Conservation (phyloP, 352 stramenopile genomes). For the Phytophthora cactorum region DNA sequence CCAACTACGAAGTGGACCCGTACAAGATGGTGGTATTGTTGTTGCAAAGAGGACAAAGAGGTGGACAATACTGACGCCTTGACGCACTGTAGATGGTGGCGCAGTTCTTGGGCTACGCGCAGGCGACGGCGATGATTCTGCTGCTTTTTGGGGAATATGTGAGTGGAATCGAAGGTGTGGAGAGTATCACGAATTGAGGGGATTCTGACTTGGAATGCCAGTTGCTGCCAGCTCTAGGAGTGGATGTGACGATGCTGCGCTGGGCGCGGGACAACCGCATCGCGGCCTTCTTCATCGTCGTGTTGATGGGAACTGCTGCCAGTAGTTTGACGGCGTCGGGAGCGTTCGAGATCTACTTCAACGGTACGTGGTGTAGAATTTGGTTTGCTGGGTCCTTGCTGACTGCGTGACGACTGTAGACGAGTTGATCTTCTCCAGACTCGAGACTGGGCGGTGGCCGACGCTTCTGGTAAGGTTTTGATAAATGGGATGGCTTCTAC, state of each 20-base stretch:
- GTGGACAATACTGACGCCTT: not conserved
- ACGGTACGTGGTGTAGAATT: slow-evolving; percentile 43
- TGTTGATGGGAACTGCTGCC: slow-evolving; percentile 68
- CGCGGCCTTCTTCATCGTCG: slow-evolving; percentile 64
- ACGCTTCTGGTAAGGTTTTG: slow-evolving; percentile 58
- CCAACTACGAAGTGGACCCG: slow-evolving; percentile 65
- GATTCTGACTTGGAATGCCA: slow-evolving; percentile 21
- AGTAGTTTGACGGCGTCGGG: slow-evolving; percentile 71
- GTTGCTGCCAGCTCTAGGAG: slow-evolving; percentile 56
- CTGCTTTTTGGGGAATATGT: slow-evolving; percentile 74
- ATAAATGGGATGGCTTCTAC: not conserved
- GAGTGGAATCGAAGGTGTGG: slow-evolving; percentile 8
- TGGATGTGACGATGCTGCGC: slow-evolving; percentile 56
- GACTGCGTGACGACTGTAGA: slow-evolving; percentile 35
- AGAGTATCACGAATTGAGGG: not conserved
- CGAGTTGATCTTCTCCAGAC: slow-evolving; percentile 80
- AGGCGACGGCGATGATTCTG: slow-evolving; percentile 59
- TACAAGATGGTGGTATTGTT: slow-evolving; percentile 37
- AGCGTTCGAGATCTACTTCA: slow-evolving; percentile 86
- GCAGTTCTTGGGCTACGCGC: slow-evolving; percentile 50
- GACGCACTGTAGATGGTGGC: slow-evolving; percentile 42
- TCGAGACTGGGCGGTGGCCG: slow-evolving; percentile 68
- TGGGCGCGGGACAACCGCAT: slow-evolving; percentile 82
- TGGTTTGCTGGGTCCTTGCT: not conserved
- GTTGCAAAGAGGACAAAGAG: not conserved